phyloP scores from a whole-genome alignment of 306 rosid species.

The Medicago ruthenica region DNA sequence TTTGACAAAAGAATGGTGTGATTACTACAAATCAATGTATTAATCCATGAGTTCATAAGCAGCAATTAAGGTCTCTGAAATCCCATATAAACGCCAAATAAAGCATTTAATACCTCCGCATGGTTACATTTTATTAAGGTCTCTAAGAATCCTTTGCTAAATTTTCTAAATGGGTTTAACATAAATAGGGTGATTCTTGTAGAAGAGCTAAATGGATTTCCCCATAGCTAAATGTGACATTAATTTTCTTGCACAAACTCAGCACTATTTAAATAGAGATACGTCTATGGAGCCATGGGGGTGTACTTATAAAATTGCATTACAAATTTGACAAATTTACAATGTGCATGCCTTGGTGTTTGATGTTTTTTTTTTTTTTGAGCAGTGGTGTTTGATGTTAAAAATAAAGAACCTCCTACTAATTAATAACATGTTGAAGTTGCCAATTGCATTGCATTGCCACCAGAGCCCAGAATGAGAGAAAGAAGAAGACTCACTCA shows the following conservation, averaged over 20 bases:
- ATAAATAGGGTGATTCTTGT: neutral
- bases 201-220: neutral
- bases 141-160: neutral
- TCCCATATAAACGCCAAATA: constrained; percentile 35
- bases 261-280: no score
- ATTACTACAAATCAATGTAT: constrained; percentile 22
- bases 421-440: constrained; percentile 25
- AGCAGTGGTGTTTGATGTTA: constrained; percentile 31
- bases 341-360: constrained; percentile 11
- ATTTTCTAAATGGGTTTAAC: neutral
- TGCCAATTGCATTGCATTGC: constrained; percentile 20
- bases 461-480: constrained; percentile 33
- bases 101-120: constrained; percentile 14
- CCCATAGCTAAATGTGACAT: no score
- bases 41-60: constrained; percentile 4
- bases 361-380: no score
- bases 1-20: constrained; percentile 19
- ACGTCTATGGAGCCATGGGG: no score
- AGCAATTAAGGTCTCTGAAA: constrained; percentile 31
- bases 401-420: constrained; percentile 5
- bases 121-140: constrained; percentile 19
- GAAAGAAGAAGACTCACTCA: constrained; percentile 3
- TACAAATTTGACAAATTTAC: neutral
- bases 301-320: no score
- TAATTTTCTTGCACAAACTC: no score